Conservation (phyloP, 2,329 filamentous ascomycete species). For the Aureobasidium sp. region DNA sequence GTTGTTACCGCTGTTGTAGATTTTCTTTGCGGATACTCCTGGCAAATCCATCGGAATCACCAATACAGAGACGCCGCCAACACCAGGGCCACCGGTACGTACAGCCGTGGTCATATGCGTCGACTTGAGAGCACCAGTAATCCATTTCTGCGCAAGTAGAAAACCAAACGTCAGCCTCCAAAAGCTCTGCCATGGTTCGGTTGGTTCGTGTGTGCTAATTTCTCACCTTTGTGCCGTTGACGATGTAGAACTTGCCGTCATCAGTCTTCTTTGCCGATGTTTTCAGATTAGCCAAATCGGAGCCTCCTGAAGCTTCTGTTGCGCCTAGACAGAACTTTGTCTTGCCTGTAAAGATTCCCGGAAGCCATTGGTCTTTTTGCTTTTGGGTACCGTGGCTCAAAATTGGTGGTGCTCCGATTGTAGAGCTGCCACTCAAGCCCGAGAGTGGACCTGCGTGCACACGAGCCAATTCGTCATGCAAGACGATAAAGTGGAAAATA, state of each 20-base stretch:
- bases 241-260: constrained; percentile 40
- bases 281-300: constrained; percentile 55
- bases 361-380: no score
- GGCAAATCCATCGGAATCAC: constrained; percentile 43
- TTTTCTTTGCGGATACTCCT: constrained; percentile 46
- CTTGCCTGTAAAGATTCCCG: no score
- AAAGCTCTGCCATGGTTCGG: no score
- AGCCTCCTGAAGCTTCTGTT: constrained; percentile 29
- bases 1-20: constrained; percentile 58
- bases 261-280: constrained; percentile 47
- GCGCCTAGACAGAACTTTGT: no score
- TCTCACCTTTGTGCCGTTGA: constrained; percentile 50
- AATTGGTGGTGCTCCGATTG: no score
- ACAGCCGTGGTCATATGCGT: constrained; percentile 43
- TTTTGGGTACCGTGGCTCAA: no score
- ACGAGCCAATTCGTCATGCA: no score
- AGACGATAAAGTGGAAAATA: no score
- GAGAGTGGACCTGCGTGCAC: no score
- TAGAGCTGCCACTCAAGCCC: no score
- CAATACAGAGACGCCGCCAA: constrained; percentile 47
- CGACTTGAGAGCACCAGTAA: constrained; percentile 53
- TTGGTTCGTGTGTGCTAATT: no score
- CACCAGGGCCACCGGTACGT: constrained; percentile 44
- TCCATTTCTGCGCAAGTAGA: constrained; percentile 44
- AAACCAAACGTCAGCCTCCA: no score